Percentiles rank a stretch among this genome's conserved stretches.
These are phyloP conservation scores for Dryadomyces quercus-mongolicae DNA, from an alignment of 2,329 filamentous ascomycete genomes.

Conservation along the genomic window DNA sequence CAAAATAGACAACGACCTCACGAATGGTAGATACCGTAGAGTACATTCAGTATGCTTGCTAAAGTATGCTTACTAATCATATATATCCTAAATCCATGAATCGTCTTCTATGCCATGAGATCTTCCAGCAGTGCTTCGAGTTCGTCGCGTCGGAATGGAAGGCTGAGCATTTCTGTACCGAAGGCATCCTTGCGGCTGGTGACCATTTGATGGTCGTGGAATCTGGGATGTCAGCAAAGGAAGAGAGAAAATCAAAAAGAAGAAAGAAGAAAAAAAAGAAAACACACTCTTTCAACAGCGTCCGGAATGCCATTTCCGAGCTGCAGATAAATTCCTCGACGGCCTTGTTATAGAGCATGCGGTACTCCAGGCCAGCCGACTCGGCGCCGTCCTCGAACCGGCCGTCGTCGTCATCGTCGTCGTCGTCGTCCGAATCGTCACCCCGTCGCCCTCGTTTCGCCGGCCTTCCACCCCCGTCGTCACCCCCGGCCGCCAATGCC, in stretches of 20 bases:
- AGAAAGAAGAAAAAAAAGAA: not conserved
- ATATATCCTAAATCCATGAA: too few species aligned
- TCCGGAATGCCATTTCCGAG: conserved; percentile 91
- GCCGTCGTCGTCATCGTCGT: conserved; percentile 85
- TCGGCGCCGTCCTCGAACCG: conserved; percentile 33
- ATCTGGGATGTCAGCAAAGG: conserved; percentile 35
- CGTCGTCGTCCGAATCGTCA: conserved; percentile 75
- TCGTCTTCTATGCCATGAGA: conserved; percentile 29
- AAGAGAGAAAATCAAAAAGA: not conserved
- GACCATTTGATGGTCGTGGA: conserved; percentile 97
- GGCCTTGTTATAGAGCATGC: conserved; percentile 86
- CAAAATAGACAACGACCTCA: too few species aligned
- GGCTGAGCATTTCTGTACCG: conserved; percentile 73
- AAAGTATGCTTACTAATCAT: not conserved
- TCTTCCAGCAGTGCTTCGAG: conserved; percentile 84
- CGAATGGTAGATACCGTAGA: not conserved
- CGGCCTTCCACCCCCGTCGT: conserved; percentile 31
- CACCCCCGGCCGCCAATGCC: conserved; percentile 59
- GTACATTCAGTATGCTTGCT: too few species aligned
- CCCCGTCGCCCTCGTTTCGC: conserved; percentile 39
- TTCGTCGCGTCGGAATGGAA: conserved; percentile 81
- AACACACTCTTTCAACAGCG: conserved; percentile 76
- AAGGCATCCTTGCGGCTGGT: conserved; percentile 74
- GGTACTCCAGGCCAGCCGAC: conserved; percentile 71
- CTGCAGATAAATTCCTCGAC: conserved; percentile 95